phyloP scores from a whole-genome alignment of 441 rosid genomes.

The Hypseocharis bilobata region DNA sequence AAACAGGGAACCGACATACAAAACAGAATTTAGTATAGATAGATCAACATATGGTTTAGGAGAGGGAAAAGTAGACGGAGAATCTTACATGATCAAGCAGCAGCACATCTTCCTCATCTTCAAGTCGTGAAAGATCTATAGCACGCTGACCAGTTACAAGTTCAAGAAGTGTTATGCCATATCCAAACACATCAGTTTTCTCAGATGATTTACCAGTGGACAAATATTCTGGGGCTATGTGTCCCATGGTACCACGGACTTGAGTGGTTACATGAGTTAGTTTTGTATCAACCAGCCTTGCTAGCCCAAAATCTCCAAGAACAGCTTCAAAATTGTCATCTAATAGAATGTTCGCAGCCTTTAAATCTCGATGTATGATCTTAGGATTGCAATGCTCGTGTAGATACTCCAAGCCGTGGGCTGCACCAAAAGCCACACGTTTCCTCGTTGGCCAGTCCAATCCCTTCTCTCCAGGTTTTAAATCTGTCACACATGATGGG shows the following conservation, averaged over 20 bases:
- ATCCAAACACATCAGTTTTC: slow-evolving; percentile 53
- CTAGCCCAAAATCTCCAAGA: slow-evolving; percentile 49
- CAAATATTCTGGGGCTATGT: slow-evolving; percentile 51
- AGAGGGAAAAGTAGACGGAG: background rate
- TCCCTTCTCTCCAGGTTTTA: slow-evolving; percentile 43
- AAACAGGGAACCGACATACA: too few species aligned
- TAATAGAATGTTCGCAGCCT: slow-evolving; percentile 50
- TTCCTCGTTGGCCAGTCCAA: slow-evolving; percentile 48
- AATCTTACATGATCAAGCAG: slow-evolving; percentile 47
- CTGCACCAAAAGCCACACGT: slow-evolving; percentile 39
- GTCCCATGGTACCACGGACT: slow-evolving; percentile 54
- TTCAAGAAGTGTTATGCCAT: slow-evolving; percentile 51
- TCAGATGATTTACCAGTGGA: slow-evolving; percentile 54
- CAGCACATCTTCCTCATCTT: slow-evolving; percentile 55
- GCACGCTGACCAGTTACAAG: slow-evolving; percentile 51
- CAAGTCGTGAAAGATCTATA: slow-evolving; percentile 46
- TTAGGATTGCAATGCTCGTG: slow-evolving; percentile 48
- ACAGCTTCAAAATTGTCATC: slow-evolving; percentile 46
- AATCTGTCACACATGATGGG: slow-evolving; percentile 22
- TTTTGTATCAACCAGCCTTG: slow-evolving; percentile 36
- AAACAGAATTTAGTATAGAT: background rate
- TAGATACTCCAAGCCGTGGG: slow-evolving; percentile 45
- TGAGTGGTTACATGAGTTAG: slow-evolving; percentile 49
- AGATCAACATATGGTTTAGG: background rate
- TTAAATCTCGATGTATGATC: slow-evolving; percentile 50